A percentile compares a stretch with the other conserved stretches of the same genome.
phyloP scores from a whole-genome alignment of 1,139 yeast species.

The Meyerozyma guilliermondii region DNA sequence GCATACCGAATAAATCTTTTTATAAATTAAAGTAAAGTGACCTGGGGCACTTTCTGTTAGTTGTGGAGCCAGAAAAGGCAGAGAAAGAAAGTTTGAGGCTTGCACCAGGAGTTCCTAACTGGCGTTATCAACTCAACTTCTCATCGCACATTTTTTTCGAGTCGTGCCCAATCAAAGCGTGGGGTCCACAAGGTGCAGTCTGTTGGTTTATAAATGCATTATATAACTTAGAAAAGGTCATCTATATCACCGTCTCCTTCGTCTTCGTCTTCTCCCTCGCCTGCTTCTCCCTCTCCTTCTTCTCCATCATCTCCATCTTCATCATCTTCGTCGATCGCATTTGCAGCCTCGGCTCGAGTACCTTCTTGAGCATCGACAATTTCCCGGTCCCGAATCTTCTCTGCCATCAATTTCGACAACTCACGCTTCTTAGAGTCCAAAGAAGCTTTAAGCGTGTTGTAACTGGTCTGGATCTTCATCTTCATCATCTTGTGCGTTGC shows the following conservation, averaged over 20 bases:
- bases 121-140: not conserved
- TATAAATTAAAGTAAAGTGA: not conserved
- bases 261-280: constrained; percentile 1
- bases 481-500: constrained; percentile 86
- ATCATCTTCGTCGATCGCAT: constrained; percentile 1
- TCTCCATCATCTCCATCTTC: constrained; percentile 1
- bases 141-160: not conserved
- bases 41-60: not conserved
- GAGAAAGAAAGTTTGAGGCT: not conserved
- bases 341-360: not conserved
- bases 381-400: constrained; percentile 5
- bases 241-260: constrained; percentile 1
- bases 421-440: constrained; percentile 78
- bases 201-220: not conserved
- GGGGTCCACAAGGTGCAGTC: not conserved
- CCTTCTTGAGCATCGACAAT: not conserved
- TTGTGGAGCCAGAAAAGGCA: not conserved
- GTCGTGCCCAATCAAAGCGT: not conserved
- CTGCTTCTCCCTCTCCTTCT: constrained; percentile 1
- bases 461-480: constrained; percentile 80
- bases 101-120: not conserved
- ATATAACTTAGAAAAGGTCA: not conserved
- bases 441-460: constrained; percentile 74
- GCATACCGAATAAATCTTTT: constrained; percentile 40
- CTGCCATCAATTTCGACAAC: constrained; percentile 37